Base-by-base conservation (phyloP, 192 early-diverging fungal genomes). In the Gaertneriomyces semiglobifer region DNA sequence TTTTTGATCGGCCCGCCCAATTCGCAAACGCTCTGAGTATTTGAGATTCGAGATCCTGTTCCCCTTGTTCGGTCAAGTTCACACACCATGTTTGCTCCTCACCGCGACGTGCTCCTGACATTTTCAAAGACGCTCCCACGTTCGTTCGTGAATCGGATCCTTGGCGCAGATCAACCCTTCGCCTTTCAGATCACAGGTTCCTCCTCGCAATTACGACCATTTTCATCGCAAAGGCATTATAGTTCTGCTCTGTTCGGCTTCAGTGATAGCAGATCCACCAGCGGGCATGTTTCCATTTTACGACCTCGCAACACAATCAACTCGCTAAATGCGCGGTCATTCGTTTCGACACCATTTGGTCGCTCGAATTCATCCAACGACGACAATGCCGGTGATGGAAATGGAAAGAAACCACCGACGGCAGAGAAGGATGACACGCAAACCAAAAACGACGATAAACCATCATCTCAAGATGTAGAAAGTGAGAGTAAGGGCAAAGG, bases 51-150 rank as follows among this genome's bases (percentile, higher is more conserved):
- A 33, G 25, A 33, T 33, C 25, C 25, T 33, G 25, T 33, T 33
- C 25, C 25, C 25, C 25, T 33, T 33, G 25, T 33, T 33, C 25
- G 25, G 25, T 33, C 25, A 33, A 33, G 25, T 0, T 33, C 25
- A 33, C 25, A 33, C 25, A 50, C 55, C 16, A 57, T 57, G 55
- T 12, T 38, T 16, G 19, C 19, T 6, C 55, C 16, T 39, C 12
- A 16, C 0, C 16, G 38, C 12, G 62, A 64, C 11, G 45, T 64
- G 20, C 42, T 64, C 14, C 50, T 64, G 11, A 25, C 62, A 38
- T 64, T 64, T 54, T 64, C 62, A 10, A 64, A 53, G 54, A 56
- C n/a, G 9, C 10, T 64, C 14, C 62, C 62, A n/a, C 62, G 48
- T 4, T 19, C 50, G 11, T 20, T 64, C 16, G 16, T 64, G 11